Evolutionary conservation across 2,329 filamentous ascomycete species (phyloP).

Genomic region (Phoma sp.): DNA sequence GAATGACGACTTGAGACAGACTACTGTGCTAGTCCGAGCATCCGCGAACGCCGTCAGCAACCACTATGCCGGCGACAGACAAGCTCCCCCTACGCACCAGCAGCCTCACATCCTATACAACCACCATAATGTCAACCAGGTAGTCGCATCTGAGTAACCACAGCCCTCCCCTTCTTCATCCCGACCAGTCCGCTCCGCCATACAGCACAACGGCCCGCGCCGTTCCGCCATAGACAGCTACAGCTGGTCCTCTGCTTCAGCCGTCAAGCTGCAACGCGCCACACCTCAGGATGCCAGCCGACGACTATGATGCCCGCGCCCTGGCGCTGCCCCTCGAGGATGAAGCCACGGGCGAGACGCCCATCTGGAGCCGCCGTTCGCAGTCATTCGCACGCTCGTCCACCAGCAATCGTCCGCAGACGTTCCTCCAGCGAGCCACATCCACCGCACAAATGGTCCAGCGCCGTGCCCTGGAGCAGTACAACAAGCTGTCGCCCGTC

Average conservation of each 20-base stretch:
- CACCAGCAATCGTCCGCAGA: constrained; percentile 38
- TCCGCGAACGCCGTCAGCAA: background rate
- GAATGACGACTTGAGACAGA: constrained; percentile 24
- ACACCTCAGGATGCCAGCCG: constrained; percentile 42
- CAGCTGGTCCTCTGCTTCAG: constrained; percentile 7
- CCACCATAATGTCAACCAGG: background rate
- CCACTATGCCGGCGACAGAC: background rate
- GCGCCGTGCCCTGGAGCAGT: constrained; percentile 56
- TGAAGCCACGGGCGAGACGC: constrained; percentile 55
- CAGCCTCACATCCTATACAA: background rate
- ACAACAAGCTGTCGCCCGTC: constrained; percentile 61
- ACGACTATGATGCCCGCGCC: constrained; percentile 60
- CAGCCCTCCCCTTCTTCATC: background rate
- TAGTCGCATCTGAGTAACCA: background rate
- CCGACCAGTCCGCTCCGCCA: background rate
- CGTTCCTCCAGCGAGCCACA: constrained; percentile 50
- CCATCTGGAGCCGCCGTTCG: constrained; percentile 59
- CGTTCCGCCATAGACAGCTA: constrained; percentile 15
- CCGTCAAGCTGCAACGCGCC: background rate
- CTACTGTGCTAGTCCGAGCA: background rate
- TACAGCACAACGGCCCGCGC: constrained; percentile 6
- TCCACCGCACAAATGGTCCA: constrained; percentile 54
- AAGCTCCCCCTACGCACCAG: background rate
- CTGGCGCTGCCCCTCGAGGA: constrained; percentile 59
- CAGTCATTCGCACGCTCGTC: constrained; percentile 48